Conservation (phyloP, 192 early-diverging fungal species). For the Linnemannia schmuckeri region DNA sequence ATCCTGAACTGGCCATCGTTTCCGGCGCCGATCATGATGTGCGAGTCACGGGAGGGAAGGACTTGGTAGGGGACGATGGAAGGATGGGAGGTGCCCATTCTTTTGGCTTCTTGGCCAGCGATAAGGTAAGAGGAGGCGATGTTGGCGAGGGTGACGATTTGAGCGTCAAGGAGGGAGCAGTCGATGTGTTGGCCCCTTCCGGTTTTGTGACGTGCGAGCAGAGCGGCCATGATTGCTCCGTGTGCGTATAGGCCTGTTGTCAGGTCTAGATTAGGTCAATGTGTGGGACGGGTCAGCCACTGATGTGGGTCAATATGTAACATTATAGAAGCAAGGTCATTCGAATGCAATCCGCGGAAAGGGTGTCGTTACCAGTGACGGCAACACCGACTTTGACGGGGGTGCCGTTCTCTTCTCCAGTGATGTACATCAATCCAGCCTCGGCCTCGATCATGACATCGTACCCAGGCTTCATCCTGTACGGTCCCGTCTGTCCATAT, state of each 20-base stretch:
- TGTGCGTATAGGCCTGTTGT: constrained; percentile 86
- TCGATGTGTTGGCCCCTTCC: constrained; percentile 89
- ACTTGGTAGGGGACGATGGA: constrained; percentile 96
- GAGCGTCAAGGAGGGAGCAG: constrained; percentile 88
- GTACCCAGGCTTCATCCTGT: constrained; percentile 81
- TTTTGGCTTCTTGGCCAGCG: constrained; percentile 80
- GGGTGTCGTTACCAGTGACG: constrained; percentile 77
- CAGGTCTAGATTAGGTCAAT: constrained; percentile 58
- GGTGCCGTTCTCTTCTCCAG: constrained; percentile 81
- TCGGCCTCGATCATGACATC: constrained; percentile 90
- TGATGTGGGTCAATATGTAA: not conserved
- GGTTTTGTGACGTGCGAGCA: constrained; percentile 75
- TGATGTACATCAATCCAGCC: constrained; percentile 95
- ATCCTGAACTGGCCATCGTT: constrained; percentile 88
- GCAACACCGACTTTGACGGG: constrained; percentile 97
- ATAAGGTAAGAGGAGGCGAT: constrained; percentile 91
- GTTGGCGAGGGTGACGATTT: constrained; percentile 90
- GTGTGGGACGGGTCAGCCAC: not conserved
- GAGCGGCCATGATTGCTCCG: constrained; percentile 90
- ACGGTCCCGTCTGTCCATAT: constrained; percentile 90
- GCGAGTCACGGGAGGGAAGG: constrained; percentile 81
- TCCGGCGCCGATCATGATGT: constrained; percentile 91
- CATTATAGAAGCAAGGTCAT: not conserved
- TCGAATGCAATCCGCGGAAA: not conserved
- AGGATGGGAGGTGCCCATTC: constrained; percentile 91